phyloP scores from a whole-genome alignment of 208 protist species.

The Trypanosoma rangeli region DNA sequence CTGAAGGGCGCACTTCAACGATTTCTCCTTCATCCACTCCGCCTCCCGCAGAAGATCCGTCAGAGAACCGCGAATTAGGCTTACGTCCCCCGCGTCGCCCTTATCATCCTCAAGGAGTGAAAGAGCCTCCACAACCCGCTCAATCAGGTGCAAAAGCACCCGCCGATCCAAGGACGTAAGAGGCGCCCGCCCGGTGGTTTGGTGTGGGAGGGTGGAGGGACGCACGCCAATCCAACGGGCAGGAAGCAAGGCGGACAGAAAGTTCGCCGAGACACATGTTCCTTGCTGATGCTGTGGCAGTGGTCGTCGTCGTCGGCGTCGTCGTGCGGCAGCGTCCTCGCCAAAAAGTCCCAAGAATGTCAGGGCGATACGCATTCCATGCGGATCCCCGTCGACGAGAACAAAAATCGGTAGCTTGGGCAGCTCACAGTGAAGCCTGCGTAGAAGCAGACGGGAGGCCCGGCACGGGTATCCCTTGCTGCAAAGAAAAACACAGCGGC shows the following conservation, averaged over 20 bases:
- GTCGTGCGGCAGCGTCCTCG: not conserved
- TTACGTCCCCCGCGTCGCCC: constrained; percentile 9
- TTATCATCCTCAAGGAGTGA: constrained; percentile 1
- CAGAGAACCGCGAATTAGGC: constrained; percentile 26
- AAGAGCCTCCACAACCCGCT: constrained; percentile 14
- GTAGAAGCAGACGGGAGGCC: constrained; percentile 49
- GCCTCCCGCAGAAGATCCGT: constrained; percentile 39
- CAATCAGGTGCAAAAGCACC: constrained; percentile 29
- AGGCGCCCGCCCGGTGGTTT: constrained; percentile 14
- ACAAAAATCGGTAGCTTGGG: constrained; percentile 45
- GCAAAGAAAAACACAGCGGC: constrained; percentile 46
- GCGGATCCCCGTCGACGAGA: constrained; percentile 83
- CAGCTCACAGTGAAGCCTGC: constrained; percentile 41
- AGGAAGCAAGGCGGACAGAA: constrained; percentile 23
- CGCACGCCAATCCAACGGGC: constrained; percentile 40
- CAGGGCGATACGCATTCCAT: constrained; percentile 74
- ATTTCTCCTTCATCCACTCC: constrained; percentile 49
- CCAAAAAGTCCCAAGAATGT: constrained; percentile 46
- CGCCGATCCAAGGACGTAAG: constrained; percentile 26
- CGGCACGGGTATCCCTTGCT: constrained; percentile 82
- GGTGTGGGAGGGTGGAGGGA: constrained; percentile 31
- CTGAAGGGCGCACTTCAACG: constrained; percentile 74
- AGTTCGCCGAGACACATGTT: not conserved
- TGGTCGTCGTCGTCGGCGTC: not conserved
- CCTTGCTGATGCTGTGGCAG: not conserved